phyloP scores from a whole-genome alignment of 139 green algal species.

The Zygnema cylindricum region DNA sequence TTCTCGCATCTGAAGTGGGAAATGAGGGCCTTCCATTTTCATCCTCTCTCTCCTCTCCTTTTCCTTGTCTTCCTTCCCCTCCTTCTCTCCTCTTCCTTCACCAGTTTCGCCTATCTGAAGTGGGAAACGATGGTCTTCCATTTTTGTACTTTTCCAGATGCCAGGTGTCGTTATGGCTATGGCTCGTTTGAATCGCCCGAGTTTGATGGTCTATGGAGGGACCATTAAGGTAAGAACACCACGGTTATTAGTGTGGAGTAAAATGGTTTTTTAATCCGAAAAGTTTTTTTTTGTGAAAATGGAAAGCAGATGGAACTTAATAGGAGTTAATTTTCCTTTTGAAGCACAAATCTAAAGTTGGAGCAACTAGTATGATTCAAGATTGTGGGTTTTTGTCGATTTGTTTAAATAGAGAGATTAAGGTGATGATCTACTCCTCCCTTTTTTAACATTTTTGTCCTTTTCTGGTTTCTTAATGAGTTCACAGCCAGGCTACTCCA shows the following conservation, averaged over 20 bases:
- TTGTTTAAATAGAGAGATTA: too few species aligned
- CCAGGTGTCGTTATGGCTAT: conserved; percentile 96
- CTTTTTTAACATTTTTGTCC: too few species aligned
- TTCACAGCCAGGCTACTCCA: conserved; percentile 57
- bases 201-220: conserved; percentile 97
- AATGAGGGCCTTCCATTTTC: not conserved
- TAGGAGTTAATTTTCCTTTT: not conserved
- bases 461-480: too few species aligned
- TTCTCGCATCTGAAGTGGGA: too few species aligned
- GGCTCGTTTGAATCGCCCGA: conserved; percentile 91
- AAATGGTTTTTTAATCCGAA: conserved; percentile 9
- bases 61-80: not conserved
- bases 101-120: not conserved
- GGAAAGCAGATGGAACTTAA: too few species aligned
- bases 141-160: conserved; percentile 99
- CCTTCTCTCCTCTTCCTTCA: conserved; percentile 11
- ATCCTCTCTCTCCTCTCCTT: not conserved
- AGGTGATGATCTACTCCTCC: too few species aligned
- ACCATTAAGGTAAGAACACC: conserved; percentile 95
- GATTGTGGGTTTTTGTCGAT: too few species aligned
- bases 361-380: too few species aligned
- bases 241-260: not conserved
- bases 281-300: not conserved
- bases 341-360: too few species aligned
- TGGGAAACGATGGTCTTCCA: not conserved